These are phyloP conservation scores for Neobulgaria alba DNA, from an alignment of 2,329 filamentous ascomycete species.

Conservation along the genomic window DNA sequence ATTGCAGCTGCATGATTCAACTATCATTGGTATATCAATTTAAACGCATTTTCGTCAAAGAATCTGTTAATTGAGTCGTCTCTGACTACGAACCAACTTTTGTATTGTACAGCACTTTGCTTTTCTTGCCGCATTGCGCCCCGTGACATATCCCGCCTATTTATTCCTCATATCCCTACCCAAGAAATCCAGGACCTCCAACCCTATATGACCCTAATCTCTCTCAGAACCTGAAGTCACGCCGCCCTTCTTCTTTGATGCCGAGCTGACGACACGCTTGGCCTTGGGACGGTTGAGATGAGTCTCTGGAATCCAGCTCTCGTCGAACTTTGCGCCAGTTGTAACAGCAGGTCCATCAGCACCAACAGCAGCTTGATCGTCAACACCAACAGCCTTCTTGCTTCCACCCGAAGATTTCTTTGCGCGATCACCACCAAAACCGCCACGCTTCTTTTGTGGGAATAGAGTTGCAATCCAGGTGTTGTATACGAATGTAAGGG, in stretches of 20 bases:
- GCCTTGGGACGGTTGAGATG: constrained; percentile 81
- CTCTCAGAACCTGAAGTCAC: neutral
- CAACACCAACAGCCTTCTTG: constrained; percentile 55
- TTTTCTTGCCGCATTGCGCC: too few relatives aligned
- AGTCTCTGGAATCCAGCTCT: constrained; percentile 37
- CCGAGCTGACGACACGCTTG: constrained; percentile 53
- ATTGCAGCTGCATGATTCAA: too few relatives aligned
- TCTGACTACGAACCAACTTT: too few relatives aligned
- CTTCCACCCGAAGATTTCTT: constrained; percentile 51
- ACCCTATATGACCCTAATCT: too few relatives aligned
- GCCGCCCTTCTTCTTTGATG: constrained; percentile 12
- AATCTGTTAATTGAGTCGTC: too few relatives aligned
- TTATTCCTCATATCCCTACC: too few relatives aligned
- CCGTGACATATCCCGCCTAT: too few relatives aligned
- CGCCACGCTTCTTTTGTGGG: constrained; percentile 66
- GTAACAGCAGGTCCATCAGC: constrained; percentile 37
- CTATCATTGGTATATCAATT: too few relatives aligned
- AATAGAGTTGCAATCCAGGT: constrained; percentile 96
- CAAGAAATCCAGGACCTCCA: too few relatives aligned
- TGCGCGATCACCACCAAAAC: constrained; percentile 35
- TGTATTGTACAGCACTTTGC: too few relatives aligned
- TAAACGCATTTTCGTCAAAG: too few relatives aligned
- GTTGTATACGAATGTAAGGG: constrained; percentile 93
- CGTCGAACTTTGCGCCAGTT: constrained; percentile 25
- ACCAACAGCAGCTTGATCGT: constrained; percentile 52